These are phyloP conservation scores for Chlorencoelia australis DNA, from an alignment of 2,329 filamentous ascomycete genomes.

Conservation along the genomic window DNA sequence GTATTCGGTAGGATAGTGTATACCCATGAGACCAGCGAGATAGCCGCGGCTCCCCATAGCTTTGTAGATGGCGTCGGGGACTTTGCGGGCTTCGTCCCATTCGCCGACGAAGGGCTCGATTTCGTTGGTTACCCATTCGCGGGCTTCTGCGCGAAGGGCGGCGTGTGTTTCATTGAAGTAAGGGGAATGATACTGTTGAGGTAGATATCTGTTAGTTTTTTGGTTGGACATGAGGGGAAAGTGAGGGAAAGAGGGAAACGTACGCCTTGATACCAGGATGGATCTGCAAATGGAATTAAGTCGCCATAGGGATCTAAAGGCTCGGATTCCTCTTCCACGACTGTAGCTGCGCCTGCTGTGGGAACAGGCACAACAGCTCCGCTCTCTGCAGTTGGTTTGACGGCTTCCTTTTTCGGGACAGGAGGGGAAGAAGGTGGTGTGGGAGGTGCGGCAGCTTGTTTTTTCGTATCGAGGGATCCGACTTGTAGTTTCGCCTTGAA, in stretches of 20 bases:
- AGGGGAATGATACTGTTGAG: slow-evolving; percentile 73
- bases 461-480: slow-evolving; percentile 80
- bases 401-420: slow-evolving; percentile 36
- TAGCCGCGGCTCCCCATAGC: slow-evolving; percentile 91
- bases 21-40: slow-evolving; percentile 80
- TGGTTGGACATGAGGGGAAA: not conserved
- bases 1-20: slow-evolving; percentile 70
- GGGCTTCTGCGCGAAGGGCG: slow-evolving; percentile 80
- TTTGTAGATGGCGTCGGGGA: slow-evolving; percentile 85
- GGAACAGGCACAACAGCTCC: slow-evolving; percentile 40
- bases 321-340: slow-evolving; percentile 45
- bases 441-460: slow-evolving; percentile 42
- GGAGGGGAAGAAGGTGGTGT: slow-evolving; percentile 38
- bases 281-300: slow-evolving; percentile 84
- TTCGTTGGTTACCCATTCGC: slow-evolving; percentile 81
- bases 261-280: slow-evolving; percentile 89
- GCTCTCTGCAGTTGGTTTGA: slow-evolving; percentile 48
- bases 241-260: slow-evolving; percentile 30
- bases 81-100: slow-evolving; percentile 92
- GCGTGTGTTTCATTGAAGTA: slow-evolving; percentile 95
- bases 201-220: slow-evolving; percentile 4
- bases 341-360: slow-evolving; percentile 26
- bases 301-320: slow-evolving; percentile 77
- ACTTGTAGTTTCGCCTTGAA: slow-evolving; percentile 82
- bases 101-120: slow-evolving; percentile 88